Percentiles rank a stretch among this genome's conserved stretches.
Evolutionary conservation across 1,139 yeast genomes (phyloP).

Genomic region (Pichia sp.): DNA sequence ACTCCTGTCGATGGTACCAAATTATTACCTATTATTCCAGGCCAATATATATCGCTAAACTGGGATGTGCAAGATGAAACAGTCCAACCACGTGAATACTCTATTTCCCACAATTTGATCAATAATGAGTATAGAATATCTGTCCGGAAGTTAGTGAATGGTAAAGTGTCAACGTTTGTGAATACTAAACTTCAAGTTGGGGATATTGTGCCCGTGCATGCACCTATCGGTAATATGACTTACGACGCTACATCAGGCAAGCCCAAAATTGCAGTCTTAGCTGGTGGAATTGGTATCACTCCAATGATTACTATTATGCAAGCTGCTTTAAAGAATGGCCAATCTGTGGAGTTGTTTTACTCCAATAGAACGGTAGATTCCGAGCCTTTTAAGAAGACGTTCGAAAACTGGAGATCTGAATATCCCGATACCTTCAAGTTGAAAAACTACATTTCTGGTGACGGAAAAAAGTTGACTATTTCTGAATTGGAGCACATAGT

Average conservation of each 20-base stretch:
- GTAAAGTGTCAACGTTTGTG: slow-evolving; percentile 50
- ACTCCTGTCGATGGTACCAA: slow-evolving; percentile 41
- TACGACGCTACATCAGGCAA: slow-evolving; percentile 33
- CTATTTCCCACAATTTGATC: slow-evolving; percentile 38
- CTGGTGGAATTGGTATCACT: slow-evolving; percentile 69
- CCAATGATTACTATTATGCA: slow-evolving; percentile 54
- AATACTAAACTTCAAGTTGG: slow-evolving; percentile 50
- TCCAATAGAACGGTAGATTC: slow-evolving; percentile 31
- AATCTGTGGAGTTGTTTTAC: slow-evolving; percentile 32
- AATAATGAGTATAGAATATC: slow-evolving; percentile 48
- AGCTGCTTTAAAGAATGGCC: slow-evolving; percentile 28
- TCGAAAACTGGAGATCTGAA: slow-evolving; percentile 24
- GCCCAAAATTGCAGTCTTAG: slow-evolving; percentile 40
- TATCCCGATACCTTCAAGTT: slow-evolving; percentile 17
- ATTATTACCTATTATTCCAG: slow-evolving; percentile 39
- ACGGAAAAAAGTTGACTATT: slow-evolving; percentile 7
- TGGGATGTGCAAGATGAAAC: slow-evolving; percentile 31
- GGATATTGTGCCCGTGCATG: slow-evolving; percentile 46
- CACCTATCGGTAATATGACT: slow-evolving; percentile 57
- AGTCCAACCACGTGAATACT: slow-evolving; percentile 46
- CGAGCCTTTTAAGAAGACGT: slow-evolving; percentile 34
- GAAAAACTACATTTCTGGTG: slow-evolving; percentile 7
- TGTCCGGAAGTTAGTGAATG: slow-evolving; percentile 50
- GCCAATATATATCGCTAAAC: slow-evolving; percentile 60
- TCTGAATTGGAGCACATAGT: slow-evolving; percentile 9